Base-by-base conservation (phyloP, 768 basidiomycete species). In the Russula abietina region DNA sequence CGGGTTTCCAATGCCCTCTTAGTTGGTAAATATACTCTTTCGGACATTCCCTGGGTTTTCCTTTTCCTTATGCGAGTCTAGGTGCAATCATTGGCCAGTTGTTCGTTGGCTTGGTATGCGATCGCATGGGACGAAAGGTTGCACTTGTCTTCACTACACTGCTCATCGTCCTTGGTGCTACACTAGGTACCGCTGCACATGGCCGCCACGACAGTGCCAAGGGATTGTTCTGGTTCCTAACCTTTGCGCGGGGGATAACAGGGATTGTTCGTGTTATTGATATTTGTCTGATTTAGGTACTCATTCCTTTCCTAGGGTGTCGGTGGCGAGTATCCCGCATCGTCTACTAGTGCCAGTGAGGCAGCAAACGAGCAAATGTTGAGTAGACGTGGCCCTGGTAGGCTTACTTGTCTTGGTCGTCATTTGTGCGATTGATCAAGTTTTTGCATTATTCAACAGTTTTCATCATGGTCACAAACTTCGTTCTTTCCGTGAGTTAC, bases 311-410 rank as follows among this genome's bases (percentile, higher is more conserved):
- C 45, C 22, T 59, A 86, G 79, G 88, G 88, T 62, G 87, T 88
- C 14, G 87, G 87, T 39, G 88, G 88, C 28, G 88, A 90, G 74
- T 90, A 91, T 71, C 88, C 88, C 0, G 86, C 85, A 7, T 86
- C 84, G 7, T 85, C 84, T 0, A 84, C 86, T 0, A 81, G 81
- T 46, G 87, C 88, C 5, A 81, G 80, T 33, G 88, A 90, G 71
- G 81, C 87, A 33, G 86, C 88, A 19, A 89, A 90, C 68, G 87
- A 90, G 72, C 83, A 80, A 68, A 82, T 82, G 73, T 59, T 81
- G 32, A 77, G 79, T 66, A 71, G 77, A 57, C 80, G 88, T 41
- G 89, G 89, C 1, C 84, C 85, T 66, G 75, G 83, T 83, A 67
- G 5, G 68, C 68, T 22, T 22, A 62, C n/a, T 59, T 61, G 19